Evolutionary conservation across 768 basidiomycete species (phyloP).

Genomic region (Amanita thiersii): DNA sequence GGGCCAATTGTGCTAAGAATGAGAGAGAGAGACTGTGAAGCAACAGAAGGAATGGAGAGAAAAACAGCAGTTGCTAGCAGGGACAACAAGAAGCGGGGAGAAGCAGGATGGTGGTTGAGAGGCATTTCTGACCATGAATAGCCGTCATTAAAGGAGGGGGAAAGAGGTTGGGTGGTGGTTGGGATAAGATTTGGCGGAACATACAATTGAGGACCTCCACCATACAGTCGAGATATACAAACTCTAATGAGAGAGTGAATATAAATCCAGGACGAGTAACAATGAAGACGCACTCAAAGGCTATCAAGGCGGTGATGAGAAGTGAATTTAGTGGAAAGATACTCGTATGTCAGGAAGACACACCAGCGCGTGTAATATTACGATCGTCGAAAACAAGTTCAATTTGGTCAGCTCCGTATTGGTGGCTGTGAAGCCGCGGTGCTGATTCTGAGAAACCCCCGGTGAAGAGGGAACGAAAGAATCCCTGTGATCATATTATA

Average conservation of each 20-base stretch:
- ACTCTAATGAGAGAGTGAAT: constrained; percentile 37
- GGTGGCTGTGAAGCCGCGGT: constrained; percentile 17
- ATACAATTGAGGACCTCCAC: constrained; percentile 71
- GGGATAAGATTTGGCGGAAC: constrained; percentile 61
- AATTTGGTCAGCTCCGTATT: constrained; percentile 42
- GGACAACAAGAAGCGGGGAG: constrained; percentile 76
- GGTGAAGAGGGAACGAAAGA: constrained; percentile 84
- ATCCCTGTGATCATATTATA: constrained; percentile 45
- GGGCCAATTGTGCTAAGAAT: constrained; percentile 75
- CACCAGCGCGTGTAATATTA: constrained; percentile 85
- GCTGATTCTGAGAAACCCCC: constrained; percentile 66
- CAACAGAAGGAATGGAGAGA: constrained; percentile 71
- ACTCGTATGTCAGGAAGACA: too few relatives aligned
- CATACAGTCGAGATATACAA: constrained; percentile 82
- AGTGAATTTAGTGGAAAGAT: background rate
- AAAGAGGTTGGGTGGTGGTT: constrained; percentile 60
- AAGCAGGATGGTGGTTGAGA: constrained; percentile 58
- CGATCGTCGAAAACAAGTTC: constrained; percentile 72
- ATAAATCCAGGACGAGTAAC: background rate
- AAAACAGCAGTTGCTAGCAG: constrained; percentile 83
- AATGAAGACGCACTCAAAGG: constrained; percentile 71
- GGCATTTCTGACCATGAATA: constrained; percentile 28
- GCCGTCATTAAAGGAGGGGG: constrained; percentile 46
- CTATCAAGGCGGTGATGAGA: constrained; percentile 27
- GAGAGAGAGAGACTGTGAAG: constrained; percentile 64